phyloP scores from a whole-genome alignment of 1,139 yeast species.

The Lodderomyces theae region DNA sequence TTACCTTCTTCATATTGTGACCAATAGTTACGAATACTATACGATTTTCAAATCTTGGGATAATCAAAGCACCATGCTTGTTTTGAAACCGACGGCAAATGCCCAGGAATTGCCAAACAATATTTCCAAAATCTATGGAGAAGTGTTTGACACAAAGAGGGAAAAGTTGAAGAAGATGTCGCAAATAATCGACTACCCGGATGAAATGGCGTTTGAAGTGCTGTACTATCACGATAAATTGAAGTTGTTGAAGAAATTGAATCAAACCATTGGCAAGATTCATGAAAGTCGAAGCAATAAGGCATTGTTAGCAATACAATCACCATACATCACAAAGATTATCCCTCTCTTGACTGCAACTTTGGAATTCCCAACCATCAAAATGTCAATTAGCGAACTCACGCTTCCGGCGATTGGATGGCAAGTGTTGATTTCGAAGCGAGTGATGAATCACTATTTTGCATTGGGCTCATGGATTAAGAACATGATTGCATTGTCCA shows the following conservation, averaged over 20 bases:
- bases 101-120: constrained; percentile 67
- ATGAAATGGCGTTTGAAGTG: constrained; percentile 50
- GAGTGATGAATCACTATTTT: constrained; percentile 69
- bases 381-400: constrained; percentile 54
- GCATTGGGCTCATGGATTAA: constrained; percentile 73
- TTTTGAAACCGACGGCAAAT: constrained; percentile 63
- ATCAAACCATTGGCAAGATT: constrained; percentile 52
- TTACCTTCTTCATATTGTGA: constrained; percentile 68
- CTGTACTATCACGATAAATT: constrained; percentile 47
- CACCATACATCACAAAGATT: constrained; percentile 56
- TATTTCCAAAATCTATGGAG: constrained; percentile 54
- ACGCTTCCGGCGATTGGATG: constrained; percentile 80
- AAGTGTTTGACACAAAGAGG: constrained; percentile 46
- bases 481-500: constrained; percentile 63
- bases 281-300: constrained; percentile 70
- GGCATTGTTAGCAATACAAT: constrained; percentile 67
- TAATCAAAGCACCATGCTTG: constrained; percentile 48
- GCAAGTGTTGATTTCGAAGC: constrained; percentile 70
- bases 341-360: constrained; percentile 43
- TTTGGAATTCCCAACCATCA: constrained; percentile 62
- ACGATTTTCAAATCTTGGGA: constrained; percentile 71
- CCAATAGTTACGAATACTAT: constrained; percentile 76
- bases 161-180: constrained; percentile 42
- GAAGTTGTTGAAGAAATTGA: constrained; percentile 53
- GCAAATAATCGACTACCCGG: constrained; percentile 50